Evolutionary conservation across 768 basidiomycete species (phyloP).

Genomic region (Leccinum boreale): DNA sequence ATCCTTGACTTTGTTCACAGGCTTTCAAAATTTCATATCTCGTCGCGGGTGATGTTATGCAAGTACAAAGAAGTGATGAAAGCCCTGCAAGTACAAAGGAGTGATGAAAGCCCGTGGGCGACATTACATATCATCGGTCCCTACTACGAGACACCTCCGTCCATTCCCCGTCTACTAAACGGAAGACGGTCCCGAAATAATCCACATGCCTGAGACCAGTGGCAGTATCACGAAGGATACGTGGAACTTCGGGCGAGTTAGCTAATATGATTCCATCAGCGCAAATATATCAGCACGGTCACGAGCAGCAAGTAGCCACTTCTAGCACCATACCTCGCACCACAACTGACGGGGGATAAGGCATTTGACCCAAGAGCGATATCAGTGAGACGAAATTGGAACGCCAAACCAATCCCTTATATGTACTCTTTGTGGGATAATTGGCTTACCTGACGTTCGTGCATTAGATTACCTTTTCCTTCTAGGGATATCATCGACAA

Average conservation of each 20-base stretch:
- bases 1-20: not conserved
- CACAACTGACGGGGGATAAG: not conserved
- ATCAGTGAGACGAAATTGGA: not conserved
- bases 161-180: not conserved
- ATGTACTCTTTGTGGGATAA: not conserved
- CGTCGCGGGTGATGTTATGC: not conserved
- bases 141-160: not conserved
- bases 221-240: not conserved
- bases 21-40: no score
- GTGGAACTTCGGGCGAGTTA: not conserved
- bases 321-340: conserved; percentile 5
- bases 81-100: not conserved
- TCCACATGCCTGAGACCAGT: not conserved
- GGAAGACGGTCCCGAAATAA: not conserved
- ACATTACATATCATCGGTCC: not conserved
- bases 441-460: not conserved
- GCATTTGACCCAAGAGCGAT: not conserved
- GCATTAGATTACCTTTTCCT: no score
- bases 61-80: not conserved
- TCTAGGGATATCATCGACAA: no score
- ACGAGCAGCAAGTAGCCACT: not conserved
- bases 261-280: not conserved
- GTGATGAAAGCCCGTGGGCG: not conserved
- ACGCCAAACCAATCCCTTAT: not conserved
- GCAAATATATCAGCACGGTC: not conserved